A percentile compares a stretch with the other conserved stretches of the same genome.
Evolutionary conservation across 176 grass and related monocot species (phyloP).

Genomic region (Carex scoparia): DNA sequence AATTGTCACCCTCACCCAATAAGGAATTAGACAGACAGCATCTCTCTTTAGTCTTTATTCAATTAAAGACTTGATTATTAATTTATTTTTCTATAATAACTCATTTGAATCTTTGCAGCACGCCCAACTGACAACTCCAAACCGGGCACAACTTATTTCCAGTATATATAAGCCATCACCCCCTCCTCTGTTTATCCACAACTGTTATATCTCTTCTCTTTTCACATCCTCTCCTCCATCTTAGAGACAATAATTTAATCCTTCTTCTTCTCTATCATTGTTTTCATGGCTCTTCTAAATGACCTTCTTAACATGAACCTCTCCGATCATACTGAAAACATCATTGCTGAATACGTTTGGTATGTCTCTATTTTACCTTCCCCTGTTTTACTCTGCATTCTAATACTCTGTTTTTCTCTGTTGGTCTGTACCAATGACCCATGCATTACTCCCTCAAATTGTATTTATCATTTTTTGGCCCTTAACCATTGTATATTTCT

Average conservation of each 20-base stretch:
- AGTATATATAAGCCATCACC: background rate
- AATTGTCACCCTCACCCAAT: background rate
- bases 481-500: background rate
- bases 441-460: background rate
- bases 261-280: background rate
- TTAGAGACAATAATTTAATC: background rate
- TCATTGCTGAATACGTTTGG: slow-evolving; percentile 86
- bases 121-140: no score
- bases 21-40: background rate
- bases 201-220: slow-evolving; percentile 4
- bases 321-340: slow-evolving; percentile 42
- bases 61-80: background rate
- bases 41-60: background rate
- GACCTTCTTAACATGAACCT: slow-evolving; percentile 60
- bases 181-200: background rate
- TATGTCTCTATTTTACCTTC: background rate
- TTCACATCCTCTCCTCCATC: background rate
- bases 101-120: no score
- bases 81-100: no score
- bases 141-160: no score
- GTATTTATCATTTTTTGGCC: no score
- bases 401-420: no score
- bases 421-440: background rate
- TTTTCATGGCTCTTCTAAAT: slow-evolving; percentile 31
- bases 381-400: no score